These are phyloP conservation scores for Pythium rishiriense DNA, from an alignment of 352 stramenopile genomes.

Conservation along the genomic window DNA sequence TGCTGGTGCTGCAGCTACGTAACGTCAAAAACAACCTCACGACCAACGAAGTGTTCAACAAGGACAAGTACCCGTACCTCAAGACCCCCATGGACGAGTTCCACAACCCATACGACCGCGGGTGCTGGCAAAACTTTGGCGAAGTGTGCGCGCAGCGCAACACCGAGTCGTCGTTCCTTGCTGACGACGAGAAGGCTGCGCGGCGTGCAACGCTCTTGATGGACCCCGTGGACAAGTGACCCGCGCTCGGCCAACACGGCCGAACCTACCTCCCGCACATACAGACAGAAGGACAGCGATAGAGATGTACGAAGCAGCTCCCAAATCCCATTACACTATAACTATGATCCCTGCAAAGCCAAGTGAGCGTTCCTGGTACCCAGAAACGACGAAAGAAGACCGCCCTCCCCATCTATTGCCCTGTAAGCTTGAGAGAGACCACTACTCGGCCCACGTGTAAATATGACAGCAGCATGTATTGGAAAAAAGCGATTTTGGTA, in stretches of 20 bases:
- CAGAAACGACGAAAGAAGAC: too few relatives aligned
- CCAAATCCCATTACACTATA: neutral
- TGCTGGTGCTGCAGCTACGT: slow-evolving; percentile 68
- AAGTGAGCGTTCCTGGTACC: too few relatives aligned
- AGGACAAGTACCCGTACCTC: slow-evolving; percentile 86
- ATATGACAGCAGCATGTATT: too few relatives aligned
- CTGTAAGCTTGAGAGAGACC: too few relatives aligned
- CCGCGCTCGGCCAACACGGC: too few relatives aligned
- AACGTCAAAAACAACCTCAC: slow-evolving; percentile 76
- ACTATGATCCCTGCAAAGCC: too few relatives aligned
- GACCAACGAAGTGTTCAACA: slow-evolving; percentile 89
- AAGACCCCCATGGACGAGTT: slow-evolving; percentile 81
- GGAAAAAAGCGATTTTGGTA: too few relatives aligned
- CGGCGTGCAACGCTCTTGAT: slow-evolving; percentile 7
- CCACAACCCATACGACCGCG: slow-evolving; percentile 75
- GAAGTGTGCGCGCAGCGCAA: slow-evolving; percentile 43
- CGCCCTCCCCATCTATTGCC: too few relatives aligned
- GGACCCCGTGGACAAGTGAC: slow-evolving; percentile 11
- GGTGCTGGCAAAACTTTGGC: slow-evolving; percentile 55
- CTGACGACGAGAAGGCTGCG: neutral
- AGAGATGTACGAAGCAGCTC: neutral
- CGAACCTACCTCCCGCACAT: too few relatives aligned
- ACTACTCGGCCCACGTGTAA: too few relatives aligned
- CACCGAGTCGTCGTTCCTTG: slow-evolving; percentile 14
- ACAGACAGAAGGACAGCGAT: neutral